phyloP scores from a whole-genome alignment of 1,139 yeast species.

The Pichia inconspicua region DNA sequence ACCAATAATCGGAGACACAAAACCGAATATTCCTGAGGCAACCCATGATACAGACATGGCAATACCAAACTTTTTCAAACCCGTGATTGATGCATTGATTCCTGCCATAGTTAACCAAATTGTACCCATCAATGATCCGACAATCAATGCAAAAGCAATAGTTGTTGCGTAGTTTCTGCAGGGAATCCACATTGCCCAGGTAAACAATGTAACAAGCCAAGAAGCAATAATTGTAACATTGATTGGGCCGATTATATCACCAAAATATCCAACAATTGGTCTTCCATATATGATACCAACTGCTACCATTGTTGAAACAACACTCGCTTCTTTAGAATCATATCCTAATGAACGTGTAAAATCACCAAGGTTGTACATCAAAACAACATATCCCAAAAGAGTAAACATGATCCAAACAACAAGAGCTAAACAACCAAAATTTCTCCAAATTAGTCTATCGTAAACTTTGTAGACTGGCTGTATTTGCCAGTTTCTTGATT shows the following conservation, averaged over 20 bases:
- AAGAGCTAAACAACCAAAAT: slow-evolving; percentile 31
- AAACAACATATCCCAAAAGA: slow-evolving; percentile 39
- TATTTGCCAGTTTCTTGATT: slow-evolving; percentile 26
- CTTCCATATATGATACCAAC: slow-evolving; percentile 37
- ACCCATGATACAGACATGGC: slow-evolving; percentile 44
- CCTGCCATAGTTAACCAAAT: slow-evolving; percentile 34
- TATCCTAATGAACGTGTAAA: slow-evolving; percentile 41
- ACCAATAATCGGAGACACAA: slow-evolving; percentile 49
- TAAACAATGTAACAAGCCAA: slow-evolving; percentile 28
- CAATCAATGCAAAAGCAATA: slow-evolving; percentile 37
- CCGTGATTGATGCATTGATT: slow-evolving; percentile 36
- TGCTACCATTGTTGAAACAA: slow-evolving; percentile 40
- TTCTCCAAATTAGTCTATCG: slow-evolving; percentile 29
- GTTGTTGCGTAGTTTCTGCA: slow-evolving; percentile 47
- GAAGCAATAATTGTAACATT: slow-evolving; percentile 32
- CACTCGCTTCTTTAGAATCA: slow-evolving; percentile 34
- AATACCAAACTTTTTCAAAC: slow-evolving; percentile 41
- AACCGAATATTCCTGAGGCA: slow-evolving; percentile 36
- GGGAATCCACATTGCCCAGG: slow-evolving; percentile 58
- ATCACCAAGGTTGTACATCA: slow-evolving; percentile 39
- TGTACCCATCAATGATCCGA: slow-evolving; percentile 47
- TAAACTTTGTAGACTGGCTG: slow-evolving; percentile 33
- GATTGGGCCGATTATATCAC: slow-evolving; percentile 35
- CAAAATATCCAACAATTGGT: slow-evolving; percentile 35
- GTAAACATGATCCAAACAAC: slow-evolving; percentile 33